These are phyloP conservation scores for Diatrype stigma DNA, from an alignment of 2,329 filamentous ascomycete species.

Conservation along the genomic window DNA sequence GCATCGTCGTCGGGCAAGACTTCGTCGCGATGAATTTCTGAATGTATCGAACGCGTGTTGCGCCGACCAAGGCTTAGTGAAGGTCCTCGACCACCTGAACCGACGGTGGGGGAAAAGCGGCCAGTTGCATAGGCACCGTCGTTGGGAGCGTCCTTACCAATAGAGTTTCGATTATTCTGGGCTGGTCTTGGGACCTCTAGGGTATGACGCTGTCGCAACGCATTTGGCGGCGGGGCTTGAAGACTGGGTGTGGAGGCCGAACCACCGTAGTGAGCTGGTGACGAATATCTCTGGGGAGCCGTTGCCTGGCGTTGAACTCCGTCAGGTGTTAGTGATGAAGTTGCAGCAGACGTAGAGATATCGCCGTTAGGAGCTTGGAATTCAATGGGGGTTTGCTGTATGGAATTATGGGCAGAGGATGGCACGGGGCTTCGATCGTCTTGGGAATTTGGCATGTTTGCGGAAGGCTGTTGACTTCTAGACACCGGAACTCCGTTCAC, in stretches of 20 bases:
- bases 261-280: constrained; percentile 53
- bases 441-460: constrained; percentile 28
- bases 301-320: constrained; percentile 17
- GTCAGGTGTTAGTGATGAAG: constrained; percentile 21
- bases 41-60: constrained; percentile 79
- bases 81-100: constrained; percentile 62
- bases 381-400: constrained; percentile 29
- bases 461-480: constrained; percentile 15
- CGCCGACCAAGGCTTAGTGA: constrained; percentile 81
- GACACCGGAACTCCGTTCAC: constrained; percentile 8
- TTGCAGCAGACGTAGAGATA: constrained; percentile 15
- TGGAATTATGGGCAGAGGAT: constrained; percentile 26
- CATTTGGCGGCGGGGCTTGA: constrained; percentile 45
- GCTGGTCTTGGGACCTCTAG: constrained; percentile 75
- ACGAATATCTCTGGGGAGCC: constrained; percentile 58
- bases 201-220: constrained; percentile 77
- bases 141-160: constrained; percentile 52
- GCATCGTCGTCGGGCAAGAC: constrained; percentile 85
- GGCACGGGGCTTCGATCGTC: constrained; percentile 30
- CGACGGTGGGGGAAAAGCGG: constrained; percentile 69
- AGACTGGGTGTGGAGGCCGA: constrained; percentile 44
- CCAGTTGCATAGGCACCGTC: constrained; percentile 68
- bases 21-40: constrained; percentile 80
- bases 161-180: constrained; percentile 60
- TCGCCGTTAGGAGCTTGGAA: constrained; percentile 27